Conservation (phyloP, 1,284 basidiomycete genomes). For the Leccinum subrobustum region DNA sequence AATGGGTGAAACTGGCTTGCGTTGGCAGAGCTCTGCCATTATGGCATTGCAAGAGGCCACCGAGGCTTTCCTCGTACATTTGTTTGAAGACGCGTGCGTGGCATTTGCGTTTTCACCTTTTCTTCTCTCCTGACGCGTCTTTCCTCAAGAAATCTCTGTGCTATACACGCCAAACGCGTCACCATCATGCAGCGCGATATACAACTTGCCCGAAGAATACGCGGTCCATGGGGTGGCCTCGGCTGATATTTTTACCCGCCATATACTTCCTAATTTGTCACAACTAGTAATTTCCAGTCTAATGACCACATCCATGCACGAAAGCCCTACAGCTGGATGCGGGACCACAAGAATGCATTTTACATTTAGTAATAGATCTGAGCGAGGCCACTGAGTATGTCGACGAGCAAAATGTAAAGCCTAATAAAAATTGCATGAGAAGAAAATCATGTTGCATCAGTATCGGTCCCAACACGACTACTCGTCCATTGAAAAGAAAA, state of each 20-base stretch:
- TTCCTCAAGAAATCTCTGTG: slow-evolving; percentile 73
- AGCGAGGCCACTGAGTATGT: neutral
- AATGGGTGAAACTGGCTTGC: slow-evolving; percentile 58
- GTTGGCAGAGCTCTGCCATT: slow-evolving; percentile 92
- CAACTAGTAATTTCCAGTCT: neutral
- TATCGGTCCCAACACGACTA: slow-evolving; percentile 18
- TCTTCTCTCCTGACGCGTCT: slow-evolving; percentile 6
- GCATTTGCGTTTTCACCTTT: neutral
- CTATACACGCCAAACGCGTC: slow-evolving; percentile 97
- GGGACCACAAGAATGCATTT: slow-evolving; percentile 23
- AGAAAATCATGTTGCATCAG: slow-evolving; percentile 9
- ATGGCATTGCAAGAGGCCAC: slow-evolving; percentile 92
- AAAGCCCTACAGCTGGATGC: neutral
- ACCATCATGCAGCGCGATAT: slow-evolving; percentile 99
- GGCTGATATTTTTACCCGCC: slow-evolving; percentile 27
- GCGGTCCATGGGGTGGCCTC: slow-evolving; percentile 76
- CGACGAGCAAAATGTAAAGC: slow-evolving; percentile 6
- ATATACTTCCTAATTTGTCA: neutral
- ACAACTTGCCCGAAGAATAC: slow-evolving; percentile 91
- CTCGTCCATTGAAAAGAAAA: slow-evolving; percentile 22
- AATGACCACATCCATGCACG: neutral
- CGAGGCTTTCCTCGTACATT: slow-evolving; percentile 90
- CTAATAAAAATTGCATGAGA: slow-evolving; percentile 12
- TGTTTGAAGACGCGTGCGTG: slow-evolving; percentile 95
- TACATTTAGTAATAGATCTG: slow-evolving; percentile 30